A percentile compares a stretch with the other conserved stretches of the same genome.
Evolutionary conservation across 768 basidiomycete genomes (phyloP).

Genomic region (Boletales sp.): DNA sequence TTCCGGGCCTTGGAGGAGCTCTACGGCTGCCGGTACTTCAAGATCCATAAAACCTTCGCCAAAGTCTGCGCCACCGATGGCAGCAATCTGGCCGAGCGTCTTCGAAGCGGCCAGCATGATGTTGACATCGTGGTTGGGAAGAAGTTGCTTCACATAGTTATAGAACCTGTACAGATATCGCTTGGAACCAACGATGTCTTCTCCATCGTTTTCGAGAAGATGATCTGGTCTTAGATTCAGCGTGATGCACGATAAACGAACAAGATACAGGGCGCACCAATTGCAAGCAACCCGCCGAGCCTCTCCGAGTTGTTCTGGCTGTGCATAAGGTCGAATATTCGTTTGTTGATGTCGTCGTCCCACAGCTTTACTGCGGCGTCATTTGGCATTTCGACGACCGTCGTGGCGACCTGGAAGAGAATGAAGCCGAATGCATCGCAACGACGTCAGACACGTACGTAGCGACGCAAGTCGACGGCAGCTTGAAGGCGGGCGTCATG

Average conservation of each 20-base stretch:
- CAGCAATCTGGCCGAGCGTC: constrained; percentile 82
- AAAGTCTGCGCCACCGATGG: constrained; percentile 77
- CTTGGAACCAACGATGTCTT: constrained; percentile 79
- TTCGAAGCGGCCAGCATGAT: constrained; percentile 96
- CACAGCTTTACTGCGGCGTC: constrained; percentile 79
- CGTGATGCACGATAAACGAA: background rate
- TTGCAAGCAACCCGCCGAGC: constrained; percentile 83
- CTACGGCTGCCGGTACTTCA: constrained; percentile 83
- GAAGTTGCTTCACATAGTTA: constrained; percentile 90
- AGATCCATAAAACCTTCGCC: constrained; percentile 88
- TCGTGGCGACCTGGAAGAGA: constrained; percentile 57
- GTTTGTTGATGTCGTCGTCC: constrained; percentile 79
- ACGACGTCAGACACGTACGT: constrained; percentile 45
- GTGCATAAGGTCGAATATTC: constrained; percentile 80
- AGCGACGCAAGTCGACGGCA: constrained; percentile 69
- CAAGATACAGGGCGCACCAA: constrained; percentile 49
- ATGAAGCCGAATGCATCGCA: constrained; percentile 10
- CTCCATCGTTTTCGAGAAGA: constrained; percentile 71
- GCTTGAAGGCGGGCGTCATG: constrained; percentile 63
- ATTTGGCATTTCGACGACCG: constrained; percentile 75
- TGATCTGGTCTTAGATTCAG: constrained; percentile 45
- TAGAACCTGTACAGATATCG: constrained; percentile 81
- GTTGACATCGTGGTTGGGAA: constrained; percentile 86
- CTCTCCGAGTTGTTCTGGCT: constrained; percentile 76
- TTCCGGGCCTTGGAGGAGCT: constrained; percentile 73